Conservation (phyloP, 2,329 filamentous ascomycete species). For the Dryadomyces quercus-mongolicae region DNA sequence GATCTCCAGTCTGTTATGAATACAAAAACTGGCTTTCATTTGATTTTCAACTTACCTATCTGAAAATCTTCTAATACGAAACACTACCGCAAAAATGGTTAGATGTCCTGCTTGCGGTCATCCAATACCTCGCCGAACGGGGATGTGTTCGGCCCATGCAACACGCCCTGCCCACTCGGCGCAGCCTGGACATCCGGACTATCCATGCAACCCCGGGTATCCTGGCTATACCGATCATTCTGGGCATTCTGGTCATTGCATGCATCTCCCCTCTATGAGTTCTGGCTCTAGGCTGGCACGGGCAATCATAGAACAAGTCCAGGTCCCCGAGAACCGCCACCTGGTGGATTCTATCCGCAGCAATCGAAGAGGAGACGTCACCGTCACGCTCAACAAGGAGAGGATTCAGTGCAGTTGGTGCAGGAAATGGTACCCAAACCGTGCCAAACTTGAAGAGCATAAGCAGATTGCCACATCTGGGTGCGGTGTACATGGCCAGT, state of each 20-base stretch:
- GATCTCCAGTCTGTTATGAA: too few relatives aligned
- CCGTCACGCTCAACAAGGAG: neutral
- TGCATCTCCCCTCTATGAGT: neutral
- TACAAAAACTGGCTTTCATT: too few relatives aligned
- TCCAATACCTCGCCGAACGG: neutral
- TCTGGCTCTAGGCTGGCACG: neutral
- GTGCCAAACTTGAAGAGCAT: neutral
- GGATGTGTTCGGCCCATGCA: neutral
- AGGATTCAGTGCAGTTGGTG: neutral
- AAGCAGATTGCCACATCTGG: neutral
- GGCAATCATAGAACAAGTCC: neutral
- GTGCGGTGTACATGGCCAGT: neutral
- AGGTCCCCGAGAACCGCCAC: neutral
- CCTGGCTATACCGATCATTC: too few relatives aligned
- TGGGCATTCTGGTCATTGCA: neutral
- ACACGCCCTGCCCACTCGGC: neutral
- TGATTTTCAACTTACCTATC: too few relatives aligned
- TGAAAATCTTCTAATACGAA: too few relatives aligned
- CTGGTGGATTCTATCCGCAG: neutral
- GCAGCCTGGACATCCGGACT: neutral
- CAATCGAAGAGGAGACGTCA: neutral
- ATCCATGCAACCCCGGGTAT: neutral
- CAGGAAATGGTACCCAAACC: neutral
- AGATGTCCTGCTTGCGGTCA: neutral
- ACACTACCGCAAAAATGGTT: neutral